Conservation (phyloP, 1,284 basidiomycete genomes). For the Apiotrichum domesticum region DNA sequence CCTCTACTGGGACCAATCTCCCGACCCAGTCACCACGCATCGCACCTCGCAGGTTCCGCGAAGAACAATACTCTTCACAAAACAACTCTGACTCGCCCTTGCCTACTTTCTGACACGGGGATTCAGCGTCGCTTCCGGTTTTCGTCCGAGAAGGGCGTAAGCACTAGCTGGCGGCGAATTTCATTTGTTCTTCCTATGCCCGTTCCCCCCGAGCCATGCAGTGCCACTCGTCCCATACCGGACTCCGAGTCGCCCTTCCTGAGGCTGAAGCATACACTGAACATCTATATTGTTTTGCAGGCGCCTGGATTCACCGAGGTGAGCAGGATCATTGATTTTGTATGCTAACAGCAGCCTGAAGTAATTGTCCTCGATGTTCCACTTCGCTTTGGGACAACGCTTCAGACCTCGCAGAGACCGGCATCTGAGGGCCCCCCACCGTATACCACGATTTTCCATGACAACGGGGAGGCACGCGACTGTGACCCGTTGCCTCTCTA, state of each 20-base stretch:
- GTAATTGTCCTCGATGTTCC: constrained; percentile 35
- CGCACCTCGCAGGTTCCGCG: no score
- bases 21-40: not conserved
- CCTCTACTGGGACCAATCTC: not conserved
- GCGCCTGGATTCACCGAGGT: constrained; percentile 14
- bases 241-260: constrained; percentile 36
- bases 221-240: not conserved
- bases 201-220: constrained; percentile 16
- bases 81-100: constrained; percentile 7
- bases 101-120: constrained; percentile 33
- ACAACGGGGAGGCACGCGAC: constrained; percentile 39
- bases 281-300: constrained; percentile 35
- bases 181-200: constrained; percentile 30
- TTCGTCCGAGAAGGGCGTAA: not conserved
- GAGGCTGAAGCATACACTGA: constrained; percentile 37
- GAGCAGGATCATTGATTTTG: not conserved
- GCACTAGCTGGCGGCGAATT: constrained; percentile 31
- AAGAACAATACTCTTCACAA: not conserved
- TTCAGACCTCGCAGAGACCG: constrained; percentile 14
- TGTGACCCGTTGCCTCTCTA: constrained; percentile 44
- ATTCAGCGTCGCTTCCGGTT: constrained; percentile 10
- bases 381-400: constrained; percentile 36
- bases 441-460: constrained; percentile 42
- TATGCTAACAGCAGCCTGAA: constrained; percentile 21
- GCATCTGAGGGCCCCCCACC: constrained; percentile 25